These are phyloP conservation scores for Vanilla planifolia DNA, from an alignment of 106 monocot species.

Conservation along the genomic window DNA sequence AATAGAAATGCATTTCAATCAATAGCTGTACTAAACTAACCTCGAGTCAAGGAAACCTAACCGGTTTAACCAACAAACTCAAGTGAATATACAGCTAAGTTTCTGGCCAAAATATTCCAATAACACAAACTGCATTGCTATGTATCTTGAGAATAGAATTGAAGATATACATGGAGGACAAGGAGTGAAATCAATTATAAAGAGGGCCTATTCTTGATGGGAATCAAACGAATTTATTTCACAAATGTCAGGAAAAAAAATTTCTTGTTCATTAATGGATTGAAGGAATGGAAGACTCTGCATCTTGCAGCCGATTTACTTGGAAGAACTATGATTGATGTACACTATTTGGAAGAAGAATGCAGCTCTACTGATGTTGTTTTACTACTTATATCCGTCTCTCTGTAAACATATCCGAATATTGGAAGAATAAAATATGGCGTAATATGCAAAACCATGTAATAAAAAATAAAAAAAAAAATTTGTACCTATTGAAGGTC, in stretches of 20 bases:
- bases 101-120: no score
- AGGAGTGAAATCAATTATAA: no score
- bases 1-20: no score
- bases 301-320: neutral
- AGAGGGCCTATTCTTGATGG: neutral
- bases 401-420: neutral
- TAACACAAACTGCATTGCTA: neutral
- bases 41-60: no score
- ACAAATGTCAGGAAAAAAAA: neutral
- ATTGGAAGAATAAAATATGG: neutral
- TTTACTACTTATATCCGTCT: neutral
- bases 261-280: neutral
- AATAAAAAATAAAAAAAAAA: neutral
- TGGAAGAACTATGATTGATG: neutral
- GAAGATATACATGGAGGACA: neutral
- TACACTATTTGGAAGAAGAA: neutral
- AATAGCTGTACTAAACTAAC: no score
- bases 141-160: neutral
- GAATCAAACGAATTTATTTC: neutral
- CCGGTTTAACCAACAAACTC: no score
- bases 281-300: constrained; percentile 1
- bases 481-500: constrained; percentile 12
- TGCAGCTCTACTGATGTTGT: neutral
- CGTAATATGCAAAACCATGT: neutral
- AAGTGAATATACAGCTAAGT: no score